phyloP scores from a whole-genome alignment of 495 filamentous ascomycete species.

The Talaromyces ruber region DNA sequence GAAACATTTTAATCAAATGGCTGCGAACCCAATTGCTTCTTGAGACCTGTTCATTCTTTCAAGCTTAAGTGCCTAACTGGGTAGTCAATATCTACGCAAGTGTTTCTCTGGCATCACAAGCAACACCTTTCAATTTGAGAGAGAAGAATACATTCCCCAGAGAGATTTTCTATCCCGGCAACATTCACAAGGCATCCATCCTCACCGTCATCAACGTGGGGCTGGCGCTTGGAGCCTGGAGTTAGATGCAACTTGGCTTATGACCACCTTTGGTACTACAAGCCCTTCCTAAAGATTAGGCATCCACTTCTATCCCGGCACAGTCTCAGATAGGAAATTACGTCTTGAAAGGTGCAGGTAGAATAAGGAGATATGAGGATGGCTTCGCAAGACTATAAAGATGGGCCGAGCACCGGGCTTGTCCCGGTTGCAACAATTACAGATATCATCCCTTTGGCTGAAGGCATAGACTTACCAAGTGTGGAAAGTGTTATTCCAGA shows the following conservation, averaged over 20 bases:
- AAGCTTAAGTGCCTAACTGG: neutral
- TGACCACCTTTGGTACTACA: neutral
- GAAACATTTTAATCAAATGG: neutral
- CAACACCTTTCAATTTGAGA: neutral
- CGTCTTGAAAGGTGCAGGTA: neutral
- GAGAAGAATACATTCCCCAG: neutral
- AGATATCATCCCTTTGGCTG: neutral
- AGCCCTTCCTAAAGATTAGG: neutral
- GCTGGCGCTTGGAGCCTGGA: neutral
- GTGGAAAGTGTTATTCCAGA: conserved; percentile 18
- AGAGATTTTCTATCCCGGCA: neutral
- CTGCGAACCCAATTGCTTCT: neutral
- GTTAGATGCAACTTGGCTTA: neutral
- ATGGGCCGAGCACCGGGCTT: conserved; percentile 6
- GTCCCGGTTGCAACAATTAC: neutral
- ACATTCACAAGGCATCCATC: neutral
- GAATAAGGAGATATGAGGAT: conserved; percentile 6
- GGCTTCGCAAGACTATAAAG: conserved; percentile 13
- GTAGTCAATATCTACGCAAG: neutral
- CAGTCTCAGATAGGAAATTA: neutral
- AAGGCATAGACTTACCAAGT: conserved; percentile 16
- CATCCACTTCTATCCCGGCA: neutral
- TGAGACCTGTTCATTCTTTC: neutral
- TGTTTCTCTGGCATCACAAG: neutral
- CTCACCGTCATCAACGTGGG: neutral